phyloP scores from a whole-genome alignment of 2,329 filamentous ascomycete species.

The Torrubiellomyces zombiae region DNA sequence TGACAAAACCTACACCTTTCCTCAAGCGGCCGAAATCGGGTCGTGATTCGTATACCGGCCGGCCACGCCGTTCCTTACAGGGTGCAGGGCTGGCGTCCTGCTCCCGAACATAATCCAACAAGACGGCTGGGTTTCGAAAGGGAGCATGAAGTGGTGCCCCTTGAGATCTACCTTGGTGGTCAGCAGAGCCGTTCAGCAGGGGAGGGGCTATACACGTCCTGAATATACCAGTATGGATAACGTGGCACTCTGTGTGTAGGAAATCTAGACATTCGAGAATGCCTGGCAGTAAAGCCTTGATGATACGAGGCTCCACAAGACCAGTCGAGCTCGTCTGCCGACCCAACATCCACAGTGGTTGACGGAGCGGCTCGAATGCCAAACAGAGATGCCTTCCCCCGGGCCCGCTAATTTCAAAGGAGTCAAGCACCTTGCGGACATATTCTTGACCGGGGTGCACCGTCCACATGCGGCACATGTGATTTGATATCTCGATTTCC shows the following conservation, averaged over 20 bases:
- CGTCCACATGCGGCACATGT: slow-evolving; percentile 8
- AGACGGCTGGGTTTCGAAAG: slow-evolving; percentile 9
- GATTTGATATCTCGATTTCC: slow-evolving; percentile 10
- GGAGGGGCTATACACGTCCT: background rate
- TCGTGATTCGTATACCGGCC: slow-evolving; percentile 9
- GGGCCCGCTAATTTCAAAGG: slow-evolving; percentile 8
- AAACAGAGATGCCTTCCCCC: slow-evolving; percentile 8
- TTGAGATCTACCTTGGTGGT: slow-evolving; percentile 8
- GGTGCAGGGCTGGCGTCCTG: slow-evolving; percentile 10
- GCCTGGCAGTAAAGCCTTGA: slow-evolving; percentile 13
- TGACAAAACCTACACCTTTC: slow-evolving; percentile 10
- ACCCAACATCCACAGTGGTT: slow-evolving; percentile 11
- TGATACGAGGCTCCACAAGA: slow-evolving; percentile 7
- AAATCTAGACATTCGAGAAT: slow-evolving; percentile 22
- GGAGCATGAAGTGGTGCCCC: slow-evolving; percentile 11
- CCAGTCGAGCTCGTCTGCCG: slow-evolving; percentile 8
- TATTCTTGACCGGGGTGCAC: slow-evolving; percentile 9
- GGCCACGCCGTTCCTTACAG: slow-evolving; percentile 8
- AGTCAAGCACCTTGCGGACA: slow-evolving; percentile 9
- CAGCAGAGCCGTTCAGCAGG: background rate
- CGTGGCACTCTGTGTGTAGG: slow-evolving; percentile 20
- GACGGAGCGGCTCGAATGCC: slow-evolving; percentile 10
- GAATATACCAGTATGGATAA: slow-evolving; percentile 22
- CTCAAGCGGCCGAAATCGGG: slow-evolving; percentile 9
- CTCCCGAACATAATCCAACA: slow-evolving; percentile 9